A percentile compares a stretch with the other conserved stretches of the same genome.
Conservation (phyloP, 2,329 filamentous ascomycete species). For the Sarocladiaceae sp. region DNA sequence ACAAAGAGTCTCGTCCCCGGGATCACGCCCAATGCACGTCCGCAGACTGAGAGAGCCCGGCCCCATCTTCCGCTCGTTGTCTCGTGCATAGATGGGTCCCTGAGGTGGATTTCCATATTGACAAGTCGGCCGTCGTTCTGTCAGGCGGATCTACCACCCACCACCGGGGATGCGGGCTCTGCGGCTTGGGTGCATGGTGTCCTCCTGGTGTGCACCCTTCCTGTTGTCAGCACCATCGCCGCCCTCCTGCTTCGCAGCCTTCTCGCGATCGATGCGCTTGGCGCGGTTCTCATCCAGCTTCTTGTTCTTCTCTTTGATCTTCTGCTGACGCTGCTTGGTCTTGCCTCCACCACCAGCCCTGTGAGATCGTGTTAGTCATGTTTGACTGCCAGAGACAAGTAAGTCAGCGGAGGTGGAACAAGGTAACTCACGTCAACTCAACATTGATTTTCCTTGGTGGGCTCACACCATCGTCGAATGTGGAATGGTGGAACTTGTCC, state of each 20-base stretch:
- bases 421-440: slow-evolving; percentile 67
- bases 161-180: slow-evolving; percentile 23
- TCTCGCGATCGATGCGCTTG: slow-evolving; percentile 42
- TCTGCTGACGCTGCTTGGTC: slow-evolving; percentile 62
- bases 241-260: slow-evolving; percentile 26
- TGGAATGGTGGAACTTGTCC: slow-evolving; percentile 81
- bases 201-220: slow-evolving; percentile 21
- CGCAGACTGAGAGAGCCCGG: too few relatives aligned
- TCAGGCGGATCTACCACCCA: slow-evolving; percentile 6
- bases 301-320: slow-evolving; percentile 79
- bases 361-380: slow-evolving; percentile 9
- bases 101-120: too few relatives aligned
- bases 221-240: slow-evolving; percentile 17
- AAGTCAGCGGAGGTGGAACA: slow-evolving; percentile 2
- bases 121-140: too few relatives aligned
- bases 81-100: too few relatives aligned
- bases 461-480: slow-evolving; percentile 54
- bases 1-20: too few relatives aligned
- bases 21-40: too few relatives aligned
- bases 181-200: slow-evolving; percentile 47
- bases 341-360: slow-evolving; percentile 83
- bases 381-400: slow-evolving; percentile 9
- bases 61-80: too few relatives aligned
- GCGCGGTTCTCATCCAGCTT: slow-evolving; percentile 66
- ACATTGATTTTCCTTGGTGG: slow-evolving; percentile 77